phyloP scores from a whole-genome alignment of 495 filamentous ascomycete species.

The Hypoxylon fuscum region DNA sequence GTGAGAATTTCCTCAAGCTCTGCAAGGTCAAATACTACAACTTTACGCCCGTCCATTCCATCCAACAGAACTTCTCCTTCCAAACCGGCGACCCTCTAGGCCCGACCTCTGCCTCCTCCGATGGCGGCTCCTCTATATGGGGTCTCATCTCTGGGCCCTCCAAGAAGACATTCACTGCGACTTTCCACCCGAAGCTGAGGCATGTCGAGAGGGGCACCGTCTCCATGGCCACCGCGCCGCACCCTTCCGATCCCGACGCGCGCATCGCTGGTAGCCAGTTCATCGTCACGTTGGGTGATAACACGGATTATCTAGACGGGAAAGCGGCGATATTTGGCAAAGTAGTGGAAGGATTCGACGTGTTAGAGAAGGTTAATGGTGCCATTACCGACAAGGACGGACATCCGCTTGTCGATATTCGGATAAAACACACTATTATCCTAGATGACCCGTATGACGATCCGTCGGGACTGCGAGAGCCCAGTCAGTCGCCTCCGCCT shows the following conservation, averaged over 20 bases:
- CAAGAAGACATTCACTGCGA: constrained; percentile 81
- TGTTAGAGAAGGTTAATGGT: constrained; percentile 90
- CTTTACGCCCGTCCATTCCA: constrained; percentile 85
- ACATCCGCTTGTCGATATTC: constrained; percentile 86
- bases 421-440: constrained; percentile 88
- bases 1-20: constrained; percentile 97
- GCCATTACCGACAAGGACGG: constrained; percentile 85
- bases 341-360: constrained; percentile 93
- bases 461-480: constrained; percentile 75
- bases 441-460: constrained; percentile 91
- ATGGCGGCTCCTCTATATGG: constrained; percentile 94
- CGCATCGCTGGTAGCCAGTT: constrained; percentile 88
- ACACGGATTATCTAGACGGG: constrained; percentile 87
- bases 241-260: constrained; percentile 78
- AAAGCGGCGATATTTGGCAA: constrained; percentile 94
- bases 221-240: constrained; percentile 89
- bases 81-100: constrained; percentile 94
- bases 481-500: constrained; percentile 81
- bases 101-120: constrained; percentile 79
- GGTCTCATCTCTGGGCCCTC: constrained; percentile 76
- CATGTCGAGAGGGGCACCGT: constrained; percentile 88
- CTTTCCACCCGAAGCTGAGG: constrained; percentile 83
- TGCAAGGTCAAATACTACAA: constrained; percentile 99
- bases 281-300: constrained; percentile 85
- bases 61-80: constrained; percentile 92